Conservation (phyloP, 2,329 filamentous ascomycete species). For the Chrysosporium queenslandicum region DNA sequence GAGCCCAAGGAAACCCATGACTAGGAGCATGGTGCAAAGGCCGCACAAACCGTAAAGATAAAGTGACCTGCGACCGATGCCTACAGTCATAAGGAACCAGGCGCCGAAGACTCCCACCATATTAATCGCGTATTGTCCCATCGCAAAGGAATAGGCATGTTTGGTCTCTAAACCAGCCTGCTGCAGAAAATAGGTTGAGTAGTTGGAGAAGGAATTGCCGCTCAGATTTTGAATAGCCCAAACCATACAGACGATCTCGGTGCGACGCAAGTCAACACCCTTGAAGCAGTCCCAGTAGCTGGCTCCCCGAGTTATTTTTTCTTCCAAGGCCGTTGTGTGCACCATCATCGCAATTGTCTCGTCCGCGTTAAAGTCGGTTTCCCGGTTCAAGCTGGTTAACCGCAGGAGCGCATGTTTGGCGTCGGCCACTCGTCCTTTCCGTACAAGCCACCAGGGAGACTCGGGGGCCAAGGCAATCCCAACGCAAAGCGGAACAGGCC, state of each 20-base stretch:
- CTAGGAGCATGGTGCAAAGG: conserved; percentile 64
- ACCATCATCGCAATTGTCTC: conserved; percentile 89
- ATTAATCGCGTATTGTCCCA: conserved; percentile 55
- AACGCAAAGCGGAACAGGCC: conserved; percentile 42
- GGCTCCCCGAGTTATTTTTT: conserved; percentile 61
- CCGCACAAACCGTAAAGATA: conserved; percentile 67
- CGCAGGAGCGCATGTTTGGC: conserved; percentile 37
- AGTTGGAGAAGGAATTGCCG: conserved; percentile 55
- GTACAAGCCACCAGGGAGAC: conserved; percentile 44
- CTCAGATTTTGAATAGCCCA: conserved; percentile 57
- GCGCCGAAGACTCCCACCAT: conserved; percentile 73
- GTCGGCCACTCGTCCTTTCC: conserved; percentile 38
- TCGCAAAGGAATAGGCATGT: conserved; percentile 47
- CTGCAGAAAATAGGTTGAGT: conserved; percentile 51
- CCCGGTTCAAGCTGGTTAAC: conserved; percentile 39
- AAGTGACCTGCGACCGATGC: conserved; percentile 63
- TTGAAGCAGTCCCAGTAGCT: conserved; percentile 76
- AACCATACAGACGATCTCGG: conserved; percentile 59
- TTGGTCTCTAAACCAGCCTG: conserved; percentile 45
- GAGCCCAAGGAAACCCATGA: conserved; percentile 75
- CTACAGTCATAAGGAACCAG: conserved; percentile 67
- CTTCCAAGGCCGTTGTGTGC: conserved; percentile 72
- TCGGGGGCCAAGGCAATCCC: conserved; percentile 42
- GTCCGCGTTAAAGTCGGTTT: conserved; percentile 67
- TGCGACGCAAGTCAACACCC: conserved; percentile 66